Conservation (phyloP, 2,329 filamentous ascomycete genomes). For the Curvularia lunata region DNA sequence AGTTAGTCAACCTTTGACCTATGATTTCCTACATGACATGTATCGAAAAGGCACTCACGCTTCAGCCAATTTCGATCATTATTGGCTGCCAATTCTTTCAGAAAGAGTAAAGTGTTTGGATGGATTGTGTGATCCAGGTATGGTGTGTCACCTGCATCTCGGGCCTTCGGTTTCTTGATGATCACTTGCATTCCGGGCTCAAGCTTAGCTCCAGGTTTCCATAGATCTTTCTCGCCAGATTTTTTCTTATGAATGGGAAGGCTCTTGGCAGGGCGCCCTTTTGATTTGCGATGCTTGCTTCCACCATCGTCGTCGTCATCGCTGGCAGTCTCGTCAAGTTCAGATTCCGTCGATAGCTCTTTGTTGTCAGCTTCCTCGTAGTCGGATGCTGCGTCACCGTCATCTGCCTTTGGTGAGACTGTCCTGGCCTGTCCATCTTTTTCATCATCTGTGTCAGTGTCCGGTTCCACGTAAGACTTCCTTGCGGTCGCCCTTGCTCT, state of each 20-base stretch:
- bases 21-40: background rate
- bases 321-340: constrained; percentile 41
- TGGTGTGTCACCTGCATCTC: constrained; percentile 63
- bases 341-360: constrained; percentile 37
- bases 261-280: constrained; percentile 26
- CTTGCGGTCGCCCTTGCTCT: constrained; percentile 42
- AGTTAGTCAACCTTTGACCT: constrained; percentile 19
- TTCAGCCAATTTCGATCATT: constrained; percentile 71
- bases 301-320: constrained; percentile 36
- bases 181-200: constrained; percentile 66
- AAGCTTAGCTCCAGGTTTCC: constrained; percentile 63
- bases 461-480: constrained; percentile 45
- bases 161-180: constrained; percentile 68
- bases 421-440: constrained; percentile 27
- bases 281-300: constrained; percentile 33
- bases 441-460: constrained; percentile 29
- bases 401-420: constrained; percentile 40
- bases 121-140: constrained; percentile 66
- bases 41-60: constrained; percentile 51
- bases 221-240: constrained; percentile 57
- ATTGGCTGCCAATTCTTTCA: constrained; percentile 64
- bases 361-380: constrained; percentile 51
- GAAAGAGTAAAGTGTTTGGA: constrained; percentile 68
- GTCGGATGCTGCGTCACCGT: constrained; percentile 46
- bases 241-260: constrained; percentile 33